These are phyloP conservation scores for Elsinoe perseae DNA, from an alignment of 2,329 filamentous ascomycete species.

Conservation along the genomic window DNA sequence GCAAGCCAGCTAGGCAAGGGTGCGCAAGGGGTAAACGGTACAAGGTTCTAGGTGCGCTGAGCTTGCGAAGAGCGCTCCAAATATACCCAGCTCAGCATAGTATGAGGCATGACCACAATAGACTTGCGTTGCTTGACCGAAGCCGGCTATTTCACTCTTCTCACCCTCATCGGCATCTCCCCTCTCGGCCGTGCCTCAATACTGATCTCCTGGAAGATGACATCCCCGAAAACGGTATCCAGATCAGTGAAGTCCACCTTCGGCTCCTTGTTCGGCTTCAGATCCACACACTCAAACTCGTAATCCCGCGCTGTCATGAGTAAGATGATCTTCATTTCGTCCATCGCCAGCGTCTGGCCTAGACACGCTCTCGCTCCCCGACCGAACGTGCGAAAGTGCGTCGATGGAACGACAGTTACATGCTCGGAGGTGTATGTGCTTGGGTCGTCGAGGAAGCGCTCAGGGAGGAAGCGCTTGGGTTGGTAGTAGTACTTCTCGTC, in stretches of 20 bases:
- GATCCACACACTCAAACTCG: neutral
- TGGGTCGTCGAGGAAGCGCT: neutral
- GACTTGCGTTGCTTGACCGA: neutral
- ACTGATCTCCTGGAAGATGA: neutral
- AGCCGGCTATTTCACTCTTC: neutral
- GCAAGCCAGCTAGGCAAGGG: conserved; percentile 58
- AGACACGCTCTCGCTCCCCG: neutral
- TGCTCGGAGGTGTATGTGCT: neutral
- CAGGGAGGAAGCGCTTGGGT: neutral
- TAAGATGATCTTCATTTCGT: neutral
- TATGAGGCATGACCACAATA: neutral
- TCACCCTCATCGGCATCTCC: neutral
- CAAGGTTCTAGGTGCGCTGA: conserved; percentile 19
- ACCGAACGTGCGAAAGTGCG: neutral
- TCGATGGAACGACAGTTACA: neutral
- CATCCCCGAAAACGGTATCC: neutral
- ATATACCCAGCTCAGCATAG: neutral
- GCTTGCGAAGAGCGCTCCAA: neutral
- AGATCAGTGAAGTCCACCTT: neutral
- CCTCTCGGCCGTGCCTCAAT: neutral
- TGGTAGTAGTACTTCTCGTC: neutral
- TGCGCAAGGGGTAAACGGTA: conserved; percentile 42
- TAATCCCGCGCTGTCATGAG: neutral
- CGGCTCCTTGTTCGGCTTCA: neutral
- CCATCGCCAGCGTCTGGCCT: neutral